Base-by-base conservation (phyloP, 257 asterid species). In the Craterostigma plantagineum region DNA sequence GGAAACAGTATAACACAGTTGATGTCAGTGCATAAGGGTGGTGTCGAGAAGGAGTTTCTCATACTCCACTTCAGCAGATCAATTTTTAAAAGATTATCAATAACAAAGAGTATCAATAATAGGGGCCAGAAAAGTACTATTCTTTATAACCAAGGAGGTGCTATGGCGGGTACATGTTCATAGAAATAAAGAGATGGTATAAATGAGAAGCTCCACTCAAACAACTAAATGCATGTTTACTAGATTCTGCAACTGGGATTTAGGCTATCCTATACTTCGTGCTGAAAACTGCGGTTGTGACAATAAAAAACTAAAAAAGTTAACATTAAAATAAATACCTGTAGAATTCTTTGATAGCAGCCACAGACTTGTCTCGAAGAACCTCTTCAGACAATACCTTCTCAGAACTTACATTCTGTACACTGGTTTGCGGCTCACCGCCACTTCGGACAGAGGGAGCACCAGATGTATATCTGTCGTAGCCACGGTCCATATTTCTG, bases 291-390 rank as follows among this genome's bases (percentile, higher is more conserved):
- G 30, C 6, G 30, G 4, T 23, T 6, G 30, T 23, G 30, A 40
- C 5, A 2, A 40, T n/a, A 1, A 40, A 11, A 11, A 3, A 4
- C 2, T 40, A 1, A 3, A 14, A 40, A 7, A 14, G 9, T 1
- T 9, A 16, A 3, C 16, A 8, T 11, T 11, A 40, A 14, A 36
- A 34, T 7, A 34, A 34, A 10, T 72, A 90, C 99, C 96, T 77
- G 82, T 90, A 90, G 48, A 68, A 90, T 71, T 90, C 96, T 63
- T 68, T 75, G 27, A 90, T 83, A n/a, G 96, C 50, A 54, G 84
- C 51, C 66, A 77, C 16, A 48, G 91, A 83, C 72, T 66, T 77
- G 37, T 70, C 75, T 27, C 57, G 64, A 57, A 83, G 48, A 12
- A 50, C 75, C 44, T 90, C 90, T 66, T 75, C 99, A 0, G 83